phyloP scores from a whole-genome alignment of 2,329 filamentous ascomycete genomes.

The Pseudocercospora cruenta region DNA sequence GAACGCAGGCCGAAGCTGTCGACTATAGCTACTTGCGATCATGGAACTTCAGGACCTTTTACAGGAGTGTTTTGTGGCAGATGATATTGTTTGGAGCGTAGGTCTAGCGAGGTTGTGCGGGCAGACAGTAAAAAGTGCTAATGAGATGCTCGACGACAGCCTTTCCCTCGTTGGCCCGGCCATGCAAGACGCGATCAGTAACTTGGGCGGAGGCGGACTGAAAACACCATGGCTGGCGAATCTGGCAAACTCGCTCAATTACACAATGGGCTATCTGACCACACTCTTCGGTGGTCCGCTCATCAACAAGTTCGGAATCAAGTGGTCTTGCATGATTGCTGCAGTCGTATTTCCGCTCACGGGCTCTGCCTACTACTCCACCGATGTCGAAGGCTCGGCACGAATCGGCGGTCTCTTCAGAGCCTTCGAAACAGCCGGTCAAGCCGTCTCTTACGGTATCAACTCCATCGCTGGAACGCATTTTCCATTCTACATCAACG shows the following conservation, averaged over 20 bases:
- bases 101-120: background rate
- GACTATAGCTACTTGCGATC: conserved; percentile 14
- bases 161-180: conserved; percentile 27
- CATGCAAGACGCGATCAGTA: conserved; percentile 32
- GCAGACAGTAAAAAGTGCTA: background rate
- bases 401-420: conserved; percentile 36
- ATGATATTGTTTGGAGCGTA: conserved; percentile 32
- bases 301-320: conserved; percentile 47
- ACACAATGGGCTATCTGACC: conserved; percentile 25
- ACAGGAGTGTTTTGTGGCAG: conserved; percentile 30
- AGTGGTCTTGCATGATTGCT: conserved; percentile 44
- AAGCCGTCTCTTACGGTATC: conserved; percentile 36
- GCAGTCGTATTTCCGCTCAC: conserved; percentile 41
- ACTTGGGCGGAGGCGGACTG: conserved; percentile 32
- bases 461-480: conserved; percentile 22
- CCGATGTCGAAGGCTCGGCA: conserved; percentile 39
- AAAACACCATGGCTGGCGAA: conserved; percentile 29
- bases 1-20: conserved; percentile 16
- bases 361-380: conserved; percentile 43
- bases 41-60: conserved; percentile 21
- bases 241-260: conserved; percentile 30
- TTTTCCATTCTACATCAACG: conserved; percentile 26
- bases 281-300: conserved; percentile 41
- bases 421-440: conserved; percentile 54
- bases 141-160: background rate